Percentiles rank a stretch among this genome's conserved stretches.
These are phyloP conservation scores for Mediolabrus comicus DNA, from an alignment of 108 stramenopile species.

Conservation along the genomic window DNA sequence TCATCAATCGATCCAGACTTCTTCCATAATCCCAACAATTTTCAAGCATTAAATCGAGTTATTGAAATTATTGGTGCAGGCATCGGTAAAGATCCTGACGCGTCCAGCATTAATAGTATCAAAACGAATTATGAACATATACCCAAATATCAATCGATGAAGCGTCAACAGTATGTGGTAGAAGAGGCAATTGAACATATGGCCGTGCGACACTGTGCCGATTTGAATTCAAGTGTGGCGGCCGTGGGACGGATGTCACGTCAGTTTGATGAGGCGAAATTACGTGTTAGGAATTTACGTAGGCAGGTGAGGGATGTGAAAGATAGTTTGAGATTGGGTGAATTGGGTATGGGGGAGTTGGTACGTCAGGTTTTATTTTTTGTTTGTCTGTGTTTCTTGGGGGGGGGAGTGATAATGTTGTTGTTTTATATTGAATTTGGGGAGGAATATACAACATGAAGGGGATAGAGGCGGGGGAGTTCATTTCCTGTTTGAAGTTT, in stretches of 20 bases:
- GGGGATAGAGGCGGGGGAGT: neutral
- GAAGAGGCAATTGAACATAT: constrained; percentile 87
- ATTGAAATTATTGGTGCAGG: constrained; percentile 81
- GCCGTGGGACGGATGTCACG: constrained; percentile 79
- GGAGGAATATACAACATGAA: neutral
- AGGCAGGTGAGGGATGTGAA: constrained; percentile 81
- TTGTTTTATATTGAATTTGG: neutral
- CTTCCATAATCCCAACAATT: constrained; percentile 69
- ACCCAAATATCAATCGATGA: constrained; percentile 55
- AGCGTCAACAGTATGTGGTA: constrained; percentile 59
- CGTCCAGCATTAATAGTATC: neutral
- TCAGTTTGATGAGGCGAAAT: constrained; percentile 76
- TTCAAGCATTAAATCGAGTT: constrained; percentile 76
- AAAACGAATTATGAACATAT: constrained; percentile 36
- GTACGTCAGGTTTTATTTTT: neutral
- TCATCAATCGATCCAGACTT: constrained; percentile 75
- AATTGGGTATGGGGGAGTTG: constrained; percentile 8
- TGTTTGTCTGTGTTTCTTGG: neutral
- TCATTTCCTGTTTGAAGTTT: neutral
- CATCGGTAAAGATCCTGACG: constrained; percentile 37
- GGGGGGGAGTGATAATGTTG: neutral
- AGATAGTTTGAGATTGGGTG: constrained; percentile 58
- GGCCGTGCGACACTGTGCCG: constrained; percentile 77
- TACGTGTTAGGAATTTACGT: constrained; percentile 62
- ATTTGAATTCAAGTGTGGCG: constrained; percentile 79